These are phyloP conservation scores for Hordeum marinum DNA, from an alignment of 176 grass and related monocot species.

Conservation along the genomic window DNA sequence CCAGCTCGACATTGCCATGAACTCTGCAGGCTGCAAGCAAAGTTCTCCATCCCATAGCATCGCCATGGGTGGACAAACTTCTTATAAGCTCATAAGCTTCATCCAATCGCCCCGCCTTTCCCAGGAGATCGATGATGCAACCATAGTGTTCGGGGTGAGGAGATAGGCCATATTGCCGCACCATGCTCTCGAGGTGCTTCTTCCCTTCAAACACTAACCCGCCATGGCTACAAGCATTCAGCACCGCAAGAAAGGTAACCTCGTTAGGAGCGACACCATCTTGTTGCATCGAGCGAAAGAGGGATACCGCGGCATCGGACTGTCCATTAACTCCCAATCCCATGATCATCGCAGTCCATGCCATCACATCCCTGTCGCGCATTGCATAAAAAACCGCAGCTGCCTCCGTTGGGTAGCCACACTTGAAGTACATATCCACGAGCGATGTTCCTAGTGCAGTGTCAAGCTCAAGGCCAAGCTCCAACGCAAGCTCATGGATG, in stretches of 20 bases:
- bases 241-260: conserved; percentile 44
- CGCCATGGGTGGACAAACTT: conserved; percentile 19
- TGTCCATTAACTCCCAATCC: conserved; percentile 54
- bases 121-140: conserved; percentile 45
- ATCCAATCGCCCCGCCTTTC: conserved; percentile 32
- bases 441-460: conserved; percentile 46
- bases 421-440: conserved; percentile 60
- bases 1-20: conserved; percentile 48
- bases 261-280: conserved; percentile 38
- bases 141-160: conserved; percentile 37
- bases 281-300: conserved; percentile 43
- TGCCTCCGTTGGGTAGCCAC: conserved; percentile 34
- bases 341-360: conserved; percentile 63
- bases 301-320: conserved; percentile 19
- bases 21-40: conserved; percentile 68
- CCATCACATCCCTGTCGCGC: conserved; percentile 41
- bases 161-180: not conserved
- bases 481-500: conserved; percentile 27
- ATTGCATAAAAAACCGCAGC: conserved; percentile 36
- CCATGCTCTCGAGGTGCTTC: conserved; percentile 45
- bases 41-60: conserved; percentile 42
- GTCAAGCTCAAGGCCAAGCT: conserved; percentile 30
- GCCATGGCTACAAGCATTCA: conserved; percentile 60
- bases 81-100: conserved; percentile 48
- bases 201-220: conserved; percentile 53